Percentiles rank a stretch among this genome's conserved stretches.
These are phyloP conservation scores for Aspergillus tubingensis DNA, from an alignment of 2,329 filamentous ascomycete genomes.

Conservation along the genomic window DNA sequence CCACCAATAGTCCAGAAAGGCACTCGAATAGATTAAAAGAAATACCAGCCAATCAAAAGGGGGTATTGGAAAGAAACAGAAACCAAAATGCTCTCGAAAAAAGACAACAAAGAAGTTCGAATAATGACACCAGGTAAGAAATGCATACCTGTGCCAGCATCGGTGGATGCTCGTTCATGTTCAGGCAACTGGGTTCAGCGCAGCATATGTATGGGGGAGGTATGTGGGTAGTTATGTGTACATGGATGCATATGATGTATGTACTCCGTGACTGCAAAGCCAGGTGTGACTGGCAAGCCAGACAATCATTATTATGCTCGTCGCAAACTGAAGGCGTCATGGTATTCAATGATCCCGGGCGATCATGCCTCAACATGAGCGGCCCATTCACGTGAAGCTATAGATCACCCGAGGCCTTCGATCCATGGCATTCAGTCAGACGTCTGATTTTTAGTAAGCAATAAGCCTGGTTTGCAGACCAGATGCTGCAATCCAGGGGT, in stretches of 20 bases:
- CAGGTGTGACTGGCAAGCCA: background rate
- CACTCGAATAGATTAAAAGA: background rate
- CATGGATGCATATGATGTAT: conserved; percentile 12
- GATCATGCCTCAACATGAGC: background rate
- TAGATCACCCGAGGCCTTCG: background rate
- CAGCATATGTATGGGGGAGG: conserved; percentile 12
- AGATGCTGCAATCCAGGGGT: background rate
- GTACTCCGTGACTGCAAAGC: conserved; percentile 2
- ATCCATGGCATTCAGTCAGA: background rate
- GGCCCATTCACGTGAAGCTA: background rate
- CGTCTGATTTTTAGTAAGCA: background rate
- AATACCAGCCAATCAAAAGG: conserved; percentile 18
- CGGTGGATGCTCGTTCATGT: background rate
- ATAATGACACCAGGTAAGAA: conserved; percentile 1
- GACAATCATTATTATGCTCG: background rate
- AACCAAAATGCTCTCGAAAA: conserved; percentile 5
- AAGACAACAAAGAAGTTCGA: background rate
- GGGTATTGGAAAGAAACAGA: conserved; percentile 18
- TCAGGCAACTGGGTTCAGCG: background rate
- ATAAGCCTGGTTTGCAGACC: background rate
- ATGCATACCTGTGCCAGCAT: conserved; percentile 1
- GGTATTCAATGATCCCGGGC: background rate
- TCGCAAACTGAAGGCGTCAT: background rate
- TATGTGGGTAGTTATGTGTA: conserved; percentile 13
- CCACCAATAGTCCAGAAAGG: conserved; percentile 4